Evolutionary conservation across 768 basidiomycete species (phyloP).

Genomic region (Crassisporium funariophilum): DNA sequence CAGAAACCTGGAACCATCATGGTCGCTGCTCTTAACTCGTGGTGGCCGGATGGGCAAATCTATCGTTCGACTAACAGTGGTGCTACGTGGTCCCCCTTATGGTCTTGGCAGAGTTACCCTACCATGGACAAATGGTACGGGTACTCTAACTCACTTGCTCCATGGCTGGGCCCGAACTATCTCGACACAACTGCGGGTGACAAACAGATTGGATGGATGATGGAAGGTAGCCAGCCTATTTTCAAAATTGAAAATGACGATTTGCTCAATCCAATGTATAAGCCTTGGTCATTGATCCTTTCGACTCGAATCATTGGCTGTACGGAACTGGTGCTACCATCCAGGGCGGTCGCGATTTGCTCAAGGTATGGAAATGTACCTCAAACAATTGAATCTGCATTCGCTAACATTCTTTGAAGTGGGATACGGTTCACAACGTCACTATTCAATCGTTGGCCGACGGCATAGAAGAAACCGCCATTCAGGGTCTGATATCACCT

Average conservation of each 20-base stretch:
- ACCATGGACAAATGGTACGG: slow-evolving; percentile 52
- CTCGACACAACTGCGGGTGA: slow-evolving; percentile 45
- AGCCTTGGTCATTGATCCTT: slow-evolving; percentile 63
- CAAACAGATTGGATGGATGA: slow-evolving; percentile 71
- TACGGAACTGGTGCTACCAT: slow-evolving; percentile 73
- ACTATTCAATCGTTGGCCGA: slow-evolving; percentile 61
- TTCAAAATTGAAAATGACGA: background rate
- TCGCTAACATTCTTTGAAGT: slow-evolving; percentile 32
- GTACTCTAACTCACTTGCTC: slow-evolving; percentile 56
- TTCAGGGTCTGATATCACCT: slow-evolving; percentile 60
- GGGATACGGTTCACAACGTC: slow-evolving; percentile 62
- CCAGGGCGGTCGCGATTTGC: slow-evolving; percentile 58
- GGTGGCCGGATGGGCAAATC: slow-evolving; percentile 70
- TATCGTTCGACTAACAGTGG: slow-evolving; percentile 63
- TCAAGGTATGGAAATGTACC: slow-evolving; percentile 30
- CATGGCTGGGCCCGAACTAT: slow-evolving; percentile 57
- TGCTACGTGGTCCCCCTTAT: slow-evolving; percentile 58
- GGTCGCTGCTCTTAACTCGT: slow-evolving; percentile 67
- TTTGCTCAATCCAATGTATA: background rate
- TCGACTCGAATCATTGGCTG: slow-evolving; percentile 69
- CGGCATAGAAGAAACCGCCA: slow-evolving; percentile 66
- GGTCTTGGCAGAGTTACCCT: slow-evolving; percentile 55
- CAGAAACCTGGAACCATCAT: slow-evolving; percentile 65
- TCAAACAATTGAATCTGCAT: background rate
- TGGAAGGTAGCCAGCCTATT: slow-evolving; percentile 46